Base-by-base conservation (phyloP, 1,139 yeast species). In the Eremothecium sinecaudum region DNA sequence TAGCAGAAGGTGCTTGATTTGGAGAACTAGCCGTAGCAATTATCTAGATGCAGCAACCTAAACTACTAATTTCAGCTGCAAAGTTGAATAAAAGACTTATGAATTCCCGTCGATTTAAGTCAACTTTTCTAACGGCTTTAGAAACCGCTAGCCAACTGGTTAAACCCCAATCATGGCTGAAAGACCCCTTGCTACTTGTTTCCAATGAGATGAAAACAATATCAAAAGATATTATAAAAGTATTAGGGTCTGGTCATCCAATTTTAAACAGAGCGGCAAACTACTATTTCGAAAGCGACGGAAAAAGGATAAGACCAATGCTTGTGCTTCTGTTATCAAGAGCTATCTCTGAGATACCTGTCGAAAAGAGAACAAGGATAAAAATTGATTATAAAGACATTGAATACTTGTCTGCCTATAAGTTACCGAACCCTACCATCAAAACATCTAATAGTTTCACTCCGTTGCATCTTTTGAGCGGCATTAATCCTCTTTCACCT, bases 201-300 rank as follows among this genome's bases (percentile, higher is more conserved):
- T 79, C 94, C 30, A 80, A 81, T 48, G 98, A 90, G 54, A 90
- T 90, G 98, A 79, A 90, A 14, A 76, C 75, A 28, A 63, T 90
- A 50, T 95, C 95, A 20, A 74, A 74, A 53, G 84, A 86, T 51
- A 92, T 90, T 42, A 93, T 94, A 31, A 65, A 70, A 20, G 67
- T 90, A 39, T 77, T 90, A 39, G 96, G 97, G 1, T 79, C 94
- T 0, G 94, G 94, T 5, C 95, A 87, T 53, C 96, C 97, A 1
- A 79, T 92, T 4, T 67, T 90, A 39, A 86, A 87, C 59, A 68
- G 93, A 47, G 94, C 87, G 4, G 79, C 94, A 17, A 75, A 87
- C 32, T 90, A 92, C 61, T 90, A 90, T 61, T 87, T 92, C 50
- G 95, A 87, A 58, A 83, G 92, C 14, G 95, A 87, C 54, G 98